A percentile compares a stretch with the other conserved stretches of the same genome.
Evolutionary conservation across 2,329 filamentous ascomycete genomes (phyloP).

Genomic region (Eurotiales sp.): DNA sequence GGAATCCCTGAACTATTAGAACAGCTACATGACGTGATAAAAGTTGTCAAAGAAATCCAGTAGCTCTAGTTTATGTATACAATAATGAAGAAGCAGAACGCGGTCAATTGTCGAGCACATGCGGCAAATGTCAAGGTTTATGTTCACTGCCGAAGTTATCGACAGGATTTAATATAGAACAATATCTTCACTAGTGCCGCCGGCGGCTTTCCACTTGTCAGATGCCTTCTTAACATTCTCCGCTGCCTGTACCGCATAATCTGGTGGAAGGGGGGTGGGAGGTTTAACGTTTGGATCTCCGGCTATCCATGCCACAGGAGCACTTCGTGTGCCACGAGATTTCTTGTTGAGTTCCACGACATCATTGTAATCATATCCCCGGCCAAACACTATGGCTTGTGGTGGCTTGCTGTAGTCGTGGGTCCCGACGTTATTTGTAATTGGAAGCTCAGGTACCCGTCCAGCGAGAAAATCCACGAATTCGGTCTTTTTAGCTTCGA

Average conservation of each 20-base stretch:
- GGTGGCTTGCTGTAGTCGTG: constrained; percentile 23
- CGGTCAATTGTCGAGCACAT: no score
- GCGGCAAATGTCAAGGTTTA: no score
- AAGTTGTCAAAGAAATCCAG: neutral
- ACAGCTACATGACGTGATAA: neutral
- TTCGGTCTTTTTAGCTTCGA: constrained; percentile 2
- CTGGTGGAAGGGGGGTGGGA: constrained; percentile 15
- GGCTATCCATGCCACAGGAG: constrained; percentile 3
- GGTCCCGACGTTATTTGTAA: constrained; percentile 23
- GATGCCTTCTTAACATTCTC: constrained; percentile 17
- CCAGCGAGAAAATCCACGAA: constrained; percentile 15
- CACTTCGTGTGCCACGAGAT: neutral
- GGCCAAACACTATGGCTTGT: constrained; percentile 27
- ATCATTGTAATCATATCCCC: constrained; percentile 19
- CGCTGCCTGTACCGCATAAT: constrained; percentile 20
- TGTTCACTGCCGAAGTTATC: no score
- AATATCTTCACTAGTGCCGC: constrained; percentile 16
- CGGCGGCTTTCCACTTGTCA: constrained; percentile 18
- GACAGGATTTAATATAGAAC: constrained; percentile 3
- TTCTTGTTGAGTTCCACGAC: constrained; percentile 13
- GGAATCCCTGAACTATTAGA: constrained; percentile 2
- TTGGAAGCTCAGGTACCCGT: constrained; percentile 18
- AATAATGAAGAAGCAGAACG: no score
- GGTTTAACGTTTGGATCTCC: constrained; percentile 9
- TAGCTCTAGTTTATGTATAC: neutral